phyloP scores from a whole-genome alignment of 169 alveolate species.

The Plasmodium sp. region DNA sequence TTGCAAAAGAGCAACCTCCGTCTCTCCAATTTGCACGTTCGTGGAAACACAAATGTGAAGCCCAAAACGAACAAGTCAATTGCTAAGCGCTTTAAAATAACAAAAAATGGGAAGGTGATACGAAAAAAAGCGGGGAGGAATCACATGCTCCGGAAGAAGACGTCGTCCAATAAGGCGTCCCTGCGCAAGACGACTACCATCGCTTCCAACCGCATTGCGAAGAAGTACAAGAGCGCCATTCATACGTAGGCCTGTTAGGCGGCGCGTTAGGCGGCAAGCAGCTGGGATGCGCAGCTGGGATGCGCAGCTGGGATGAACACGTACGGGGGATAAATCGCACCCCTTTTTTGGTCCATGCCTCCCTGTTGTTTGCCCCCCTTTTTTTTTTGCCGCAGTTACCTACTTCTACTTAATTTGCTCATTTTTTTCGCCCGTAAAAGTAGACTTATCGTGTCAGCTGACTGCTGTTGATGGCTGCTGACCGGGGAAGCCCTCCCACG shows the following conservation, averaged over 20 bases:
- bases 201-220: slow-evolving; percentile 18
- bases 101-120: slow-evolving; percentile 88
- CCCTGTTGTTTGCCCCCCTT: neutral
- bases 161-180: slow-evolving; percentile 49
- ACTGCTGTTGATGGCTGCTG: neutral
- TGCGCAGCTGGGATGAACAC: neutral
- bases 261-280: neutral
- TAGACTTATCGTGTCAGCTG: neutral
- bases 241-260: neutral
- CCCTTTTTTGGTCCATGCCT: neutral
- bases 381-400: neutral
- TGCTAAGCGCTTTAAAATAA: slow-evolving; percentile 87
- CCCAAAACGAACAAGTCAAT: slow-evolving; percentile 88
- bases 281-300: neutral
- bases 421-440: neutral
- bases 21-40: slow-evolving; percentile 34
- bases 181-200: slow-evolving; percentile 46
- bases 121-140: slow-evolving; percentile 84
- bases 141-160: slow-evolving; percentile 79
- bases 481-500: neutral
- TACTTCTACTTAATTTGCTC: neutral
- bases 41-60: slow-evolving; percentile 81
- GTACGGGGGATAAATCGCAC: neutral
- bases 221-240: slow-evolving; percentile 58
- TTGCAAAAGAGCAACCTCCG: neutral